These are phyloP conservation scores for Oryza meyeriana DNA, from an alignment of 176 grass and related monocot genomes.

Conservation along the genomic window DNA sequence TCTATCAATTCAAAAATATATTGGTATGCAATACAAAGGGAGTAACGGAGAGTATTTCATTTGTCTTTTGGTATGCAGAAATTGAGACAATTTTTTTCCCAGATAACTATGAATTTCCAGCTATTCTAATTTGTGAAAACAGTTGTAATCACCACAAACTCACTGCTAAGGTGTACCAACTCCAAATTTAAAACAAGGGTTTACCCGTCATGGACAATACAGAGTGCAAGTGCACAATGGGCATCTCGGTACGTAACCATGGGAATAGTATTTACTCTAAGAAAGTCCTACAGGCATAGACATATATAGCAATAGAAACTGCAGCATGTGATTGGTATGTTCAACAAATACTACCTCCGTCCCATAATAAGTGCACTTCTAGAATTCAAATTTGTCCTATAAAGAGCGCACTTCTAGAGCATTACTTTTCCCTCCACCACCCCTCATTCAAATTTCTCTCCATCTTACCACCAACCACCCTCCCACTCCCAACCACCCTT, in stretches of 20 bases:
- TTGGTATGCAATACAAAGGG: neutral
- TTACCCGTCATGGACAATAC: neutral
- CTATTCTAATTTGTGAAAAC: neutral
- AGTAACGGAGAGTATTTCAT: neutral
- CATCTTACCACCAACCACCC: no score
- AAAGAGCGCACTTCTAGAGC: no score
- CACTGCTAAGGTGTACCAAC: neutral
- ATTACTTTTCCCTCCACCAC: no score
- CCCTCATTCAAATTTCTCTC: no score
- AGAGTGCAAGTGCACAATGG: neutral
- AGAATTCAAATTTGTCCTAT: no score
- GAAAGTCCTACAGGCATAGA: neutral
- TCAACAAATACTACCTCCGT: no score
- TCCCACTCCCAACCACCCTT: no score
- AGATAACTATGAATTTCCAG: neutral
- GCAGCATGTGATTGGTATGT: neutral
- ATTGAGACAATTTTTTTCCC: neutral
- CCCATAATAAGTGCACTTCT: no score
- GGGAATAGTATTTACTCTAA: neutral
- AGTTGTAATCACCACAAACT: neutral
- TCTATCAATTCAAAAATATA: neutral
- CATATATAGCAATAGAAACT: neutral
- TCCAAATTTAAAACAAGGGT: neutral
- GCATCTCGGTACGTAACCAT: neutral
- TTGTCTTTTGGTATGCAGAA: neutral